phyloP scores from a whole-genome alignment of 1,139 yeast genomes.

The Tardiomyces depauwii region DNA sequence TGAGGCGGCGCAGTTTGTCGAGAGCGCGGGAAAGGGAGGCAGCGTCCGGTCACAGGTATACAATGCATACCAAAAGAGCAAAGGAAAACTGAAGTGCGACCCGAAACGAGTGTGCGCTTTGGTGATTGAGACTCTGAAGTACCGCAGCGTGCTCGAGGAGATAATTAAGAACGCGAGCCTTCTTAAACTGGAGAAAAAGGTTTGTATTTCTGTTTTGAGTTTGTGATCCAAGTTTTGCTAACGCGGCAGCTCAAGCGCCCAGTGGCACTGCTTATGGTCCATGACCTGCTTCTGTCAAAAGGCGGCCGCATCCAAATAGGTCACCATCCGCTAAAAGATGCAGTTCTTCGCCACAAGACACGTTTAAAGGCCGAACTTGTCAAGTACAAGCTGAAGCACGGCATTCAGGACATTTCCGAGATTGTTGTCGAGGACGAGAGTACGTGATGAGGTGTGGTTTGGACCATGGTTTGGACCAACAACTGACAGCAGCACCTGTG shows the following conservation, averaged over 20 bases:
- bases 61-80: slow-evolving; percentile 7
- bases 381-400: slow-evolving; percentile 61
- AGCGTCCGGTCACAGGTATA: neutral
- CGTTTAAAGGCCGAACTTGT: slow-evolving; percentile 73
- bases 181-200: slow-evolving; percentile 36
- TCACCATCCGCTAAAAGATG: slow-evolving; percentile 77
- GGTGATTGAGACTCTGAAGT: slow-evolving; percentile 64
- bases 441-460: slow-evolving; percentile 9
- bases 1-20: neutral
- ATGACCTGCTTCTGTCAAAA: slow-evolving; percentile 68
- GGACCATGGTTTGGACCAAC: neutral
- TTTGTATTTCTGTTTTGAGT: slow-evolving; percentile 5
- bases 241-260: slow-evolving; percentile 29
- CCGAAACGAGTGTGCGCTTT: slow-evolving; percentile 83
- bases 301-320: slow-evolving; percentile 83
- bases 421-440: slow-evolving; percentile 34
- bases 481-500: slow-evolving; percentile 42
- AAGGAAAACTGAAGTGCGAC: slow-evolving; percentile 38
- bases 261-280: slow-evolving; percentile 55
- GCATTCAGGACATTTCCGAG: slow-evolving; percentile 38
- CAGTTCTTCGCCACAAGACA: slow-evolving; percentile 64
- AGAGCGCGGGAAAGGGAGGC: neutral
- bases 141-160: slow-evolving; percentile 47
- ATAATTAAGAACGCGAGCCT: slow-evolving; percentile 59
- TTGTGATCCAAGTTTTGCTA: neutral